These are phyloP conservation scores for Balansia obtecta DNA, from an alignment of 2,329 filamentous ascomycete species.

Conservation along the genomic window DNA sequence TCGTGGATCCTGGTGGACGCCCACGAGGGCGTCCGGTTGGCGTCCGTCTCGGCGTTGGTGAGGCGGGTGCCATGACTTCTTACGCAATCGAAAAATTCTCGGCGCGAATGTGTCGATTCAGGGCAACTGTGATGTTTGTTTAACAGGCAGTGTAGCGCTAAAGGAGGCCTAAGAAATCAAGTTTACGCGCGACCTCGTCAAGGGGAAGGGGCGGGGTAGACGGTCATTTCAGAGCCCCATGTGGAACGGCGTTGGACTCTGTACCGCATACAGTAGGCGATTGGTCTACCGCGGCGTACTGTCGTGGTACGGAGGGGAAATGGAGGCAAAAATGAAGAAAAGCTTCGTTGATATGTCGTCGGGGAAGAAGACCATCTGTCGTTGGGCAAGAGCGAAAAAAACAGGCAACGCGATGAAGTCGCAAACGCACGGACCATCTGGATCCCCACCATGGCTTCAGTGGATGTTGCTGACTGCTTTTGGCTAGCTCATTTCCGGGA, in stretches of 20 bases:
- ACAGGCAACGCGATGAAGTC: conserved; percentile 30
- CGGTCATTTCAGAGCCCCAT: conserved; percentile 12
- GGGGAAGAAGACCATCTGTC: conserved; percentile 16
- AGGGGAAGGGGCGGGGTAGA: conserved; percentile 15
- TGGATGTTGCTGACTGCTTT: background rate
- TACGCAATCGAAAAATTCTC: background rate
- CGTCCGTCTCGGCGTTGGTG: conserved; percentile 27
- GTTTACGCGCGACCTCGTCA: conserved; percentile 20
- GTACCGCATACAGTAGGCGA: conserved; percentile 11
- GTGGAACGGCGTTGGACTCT: conserved; percentile 6
- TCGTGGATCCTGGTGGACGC: conserved; percentile 31
- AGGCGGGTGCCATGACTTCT: conserved; percentile 20
- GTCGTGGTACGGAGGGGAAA: conserved; percentile 16
- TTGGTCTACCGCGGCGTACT: conserved; percentile 11
- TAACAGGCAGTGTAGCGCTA: background rate
- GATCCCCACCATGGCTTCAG: background rate
- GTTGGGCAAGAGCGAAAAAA: conserved; percentile 19
- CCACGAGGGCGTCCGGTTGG: conserved; percentile 33
- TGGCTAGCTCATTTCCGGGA: background rate
- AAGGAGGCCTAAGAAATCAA: conserved; percentile 1
- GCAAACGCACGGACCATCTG: conserved; percentile 11
- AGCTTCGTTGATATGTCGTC: conserved; percentile 23
- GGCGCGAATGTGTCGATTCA: background rate
- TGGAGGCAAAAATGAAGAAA: conserved; percentile 14
- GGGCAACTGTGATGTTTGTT: background rate